Evolutionary conservation across 805 yeast genomes (phyloP).

Genomic region (Pichia nakasei): DNA sequence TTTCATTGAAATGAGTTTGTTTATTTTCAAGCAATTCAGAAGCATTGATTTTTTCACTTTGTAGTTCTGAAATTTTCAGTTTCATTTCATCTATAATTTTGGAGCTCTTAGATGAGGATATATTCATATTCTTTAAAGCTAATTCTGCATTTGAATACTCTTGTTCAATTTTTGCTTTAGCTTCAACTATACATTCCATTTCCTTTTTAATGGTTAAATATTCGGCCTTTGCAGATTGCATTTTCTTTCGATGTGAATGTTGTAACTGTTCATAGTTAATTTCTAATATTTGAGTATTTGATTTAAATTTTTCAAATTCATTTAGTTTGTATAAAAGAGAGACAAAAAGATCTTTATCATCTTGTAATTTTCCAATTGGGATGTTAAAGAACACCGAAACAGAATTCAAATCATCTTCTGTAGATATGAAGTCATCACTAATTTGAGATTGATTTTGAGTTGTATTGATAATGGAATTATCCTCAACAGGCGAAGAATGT

Average conservation of each 20-base stretch:
- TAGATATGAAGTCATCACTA: neutral
- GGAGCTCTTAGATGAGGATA: constrained; percentile 2
- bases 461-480: neutral
- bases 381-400: constrained; percentile 30
- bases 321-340: constrained; percentile 25
- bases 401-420: constrained; percentile 11
- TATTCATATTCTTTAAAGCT: neutral
- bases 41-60: constrained; percentile 24
- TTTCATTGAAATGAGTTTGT: constrained; percentile 27
- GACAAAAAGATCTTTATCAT: constrained; percentile 16
- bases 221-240: constrained; percentile 26
- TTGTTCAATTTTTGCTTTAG: constrained; percentile 14
- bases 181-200: constrained; percentile 16
- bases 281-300: constrained; percentile 30
- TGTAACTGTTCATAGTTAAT: constrained; percentile 34
- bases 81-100: constrained; percentile 10
- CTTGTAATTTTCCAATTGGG: constrained; percentile 16
- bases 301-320: constrained; percentile 29
- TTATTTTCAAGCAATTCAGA: constrained; percentile 29
- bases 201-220: constrained; percentile 17
- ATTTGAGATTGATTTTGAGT: neutral
- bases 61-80: constrained; percentile 12
- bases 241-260: constrained; percentile 26
- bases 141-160: constrained; percentile 16
- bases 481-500: neutral